Base-by-base conservation (phyloP, 192 early-diverging fungal genomes). In the Phycomyces blakesleeanus region DNA sequence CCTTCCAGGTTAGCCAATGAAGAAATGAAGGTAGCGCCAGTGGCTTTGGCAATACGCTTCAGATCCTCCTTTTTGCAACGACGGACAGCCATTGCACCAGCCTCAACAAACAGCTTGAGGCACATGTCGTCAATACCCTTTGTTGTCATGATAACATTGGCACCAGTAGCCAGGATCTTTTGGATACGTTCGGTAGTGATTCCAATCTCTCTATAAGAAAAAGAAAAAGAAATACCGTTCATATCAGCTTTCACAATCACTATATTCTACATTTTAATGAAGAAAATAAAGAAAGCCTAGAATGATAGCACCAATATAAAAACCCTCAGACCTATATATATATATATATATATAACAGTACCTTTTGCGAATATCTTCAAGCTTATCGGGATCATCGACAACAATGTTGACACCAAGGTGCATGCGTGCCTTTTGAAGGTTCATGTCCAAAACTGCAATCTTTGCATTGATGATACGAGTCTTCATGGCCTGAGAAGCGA, bases 71-170 rank as follows among this genome's bases (percentile, higher is more conserved):
- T 97, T 74, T 91, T 91, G 57, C 90, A 90, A 29, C 97, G 86
- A 42, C 94, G 89, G 16, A 98, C 93, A 5, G 93, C 94, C 83
- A 98, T 94, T 27, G 95, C 94, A 9, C 97, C 97, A 52, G 90
- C 91, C 76, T 98, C 97, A 47, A 96, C 93, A 77, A 98, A 97
- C 69, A 92, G 82, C 85, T 98, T 98, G 67, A 96, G 79, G 76
- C 94, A 98, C 73, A 96, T 79, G 62, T 98, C 97, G 78, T 98
- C 97, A 72, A 98, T 96, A 52, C 97, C 97, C 72, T 96, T 96
- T 47, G 97, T 98, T 49, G 95, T 98, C 61, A 98, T 75, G 52
- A 98, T 83, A 26, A 97, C 97, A 66, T 96, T 98, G 41, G 94
- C 95, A 27, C 97, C 97, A 18, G 97, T 86, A 25, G 76, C 88